Percentiles rank a stretch among this genome's conserved stretches.
Evolutionary conservation across 2,329 filamentous ascomycete genomes (phyloP).

Genomic region (Madurella mycetomatis): DNA sequence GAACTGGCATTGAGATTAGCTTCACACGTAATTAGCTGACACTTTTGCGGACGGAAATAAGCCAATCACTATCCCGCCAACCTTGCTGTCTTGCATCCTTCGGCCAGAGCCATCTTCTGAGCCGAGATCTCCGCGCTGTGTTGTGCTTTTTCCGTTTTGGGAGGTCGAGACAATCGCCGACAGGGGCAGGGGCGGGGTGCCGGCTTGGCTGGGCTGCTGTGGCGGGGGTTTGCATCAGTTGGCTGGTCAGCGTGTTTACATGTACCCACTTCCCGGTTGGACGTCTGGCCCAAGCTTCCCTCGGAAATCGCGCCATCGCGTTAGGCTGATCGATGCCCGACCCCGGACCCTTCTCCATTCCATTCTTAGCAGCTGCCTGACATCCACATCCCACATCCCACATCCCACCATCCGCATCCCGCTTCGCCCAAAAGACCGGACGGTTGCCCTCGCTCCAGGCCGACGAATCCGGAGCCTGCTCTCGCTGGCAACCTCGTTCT

Average conservation of each 20-base stretch:
- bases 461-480: constrained; percentile 4
- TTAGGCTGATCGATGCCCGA: background rate
- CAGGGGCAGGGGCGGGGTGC: no score
- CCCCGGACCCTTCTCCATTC: background rate
- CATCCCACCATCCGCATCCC: background rate
- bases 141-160: no score
- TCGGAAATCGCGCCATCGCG: constrained; percentile 2
- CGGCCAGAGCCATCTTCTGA: no score
- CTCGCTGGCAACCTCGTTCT: constrained; percentile 1
- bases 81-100: no score
- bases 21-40: no score
- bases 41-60: no score
- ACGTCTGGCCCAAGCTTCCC: constrained; percentile 1
- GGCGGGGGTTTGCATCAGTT: background rate
- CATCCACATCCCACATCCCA: background rate
- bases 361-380: constrained; percentile 4
- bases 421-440: constrained; percentile 1
- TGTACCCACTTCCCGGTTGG: background rate
- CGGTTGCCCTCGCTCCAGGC: constrained; percentile 7
- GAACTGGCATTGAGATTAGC: no score
- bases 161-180: no score
- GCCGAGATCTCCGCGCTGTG: no score
- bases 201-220: no score
- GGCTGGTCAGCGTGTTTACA: background rate
- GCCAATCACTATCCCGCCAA: no score